A percentile compares a stretch with the other conserved stretches of the same genome.
Evolutionary conservation across 257 asterid genomes (phyloP).

Genomic region (Misopates orontium): DNA sequence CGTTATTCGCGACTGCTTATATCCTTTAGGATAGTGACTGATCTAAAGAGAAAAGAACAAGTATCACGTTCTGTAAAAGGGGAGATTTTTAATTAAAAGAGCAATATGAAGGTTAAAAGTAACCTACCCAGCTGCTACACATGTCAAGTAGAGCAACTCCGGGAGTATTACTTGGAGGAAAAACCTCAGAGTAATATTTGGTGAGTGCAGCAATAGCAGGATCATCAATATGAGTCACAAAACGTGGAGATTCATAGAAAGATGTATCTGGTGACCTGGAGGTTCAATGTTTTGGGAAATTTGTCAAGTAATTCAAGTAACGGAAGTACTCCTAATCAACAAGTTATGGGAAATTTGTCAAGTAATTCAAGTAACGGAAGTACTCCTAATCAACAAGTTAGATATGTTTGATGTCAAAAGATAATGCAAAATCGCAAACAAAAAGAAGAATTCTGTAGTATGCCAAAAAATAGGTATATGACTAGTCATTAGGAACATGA

Average conservation of each 20-base stretch:
- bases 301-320: too few relatives aligned
- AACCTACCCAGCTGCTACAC: constrained; percentile 97
- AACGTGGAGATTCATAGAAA: constrained; percentile 89
- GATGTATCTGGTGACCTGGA: constrained; percentile 74
- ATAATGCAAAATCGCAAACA: too few relatives aligned
- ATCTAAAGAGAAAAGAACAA: constrained; percentile 51
- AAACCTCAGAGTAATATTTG: constrained; percentile 66
- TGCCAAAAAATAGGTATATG: too few relatives aligned
- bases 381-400: too few relatives aligned
- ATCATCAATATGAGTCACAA: constrained; percentile 94
- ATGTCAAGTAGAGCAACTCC: constrained; percentile 91
- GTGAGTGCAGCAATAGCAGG: constrained; percentile 93
- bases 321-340: too few relatives aligned
- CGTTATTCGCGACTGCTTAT: constrained; percentile 70
- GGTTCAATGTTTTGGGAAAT: constrained; percentile 4
- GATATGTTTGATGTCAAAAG: too few relatives aligned
- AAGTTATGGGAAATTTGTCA: background rate
- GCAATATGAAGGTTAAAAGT: constrained; percentile 7
- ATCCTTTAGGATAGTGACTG: constrained; percentile 95
- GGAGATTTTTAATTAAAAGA: background rate
- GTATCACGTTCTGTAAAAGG: constrained; percentile 22
- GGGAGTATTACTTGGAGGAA: constrained; percentile 73
- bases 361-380: too few relatives aligned
- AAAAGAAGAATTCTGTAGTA: too few relatives aligned
- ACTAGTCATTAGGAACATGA: too few relatives aligned